Evolutionary conservation across 257 asterid species (phyloP).

Genomic region (Solanum sejunctum): DNA sequence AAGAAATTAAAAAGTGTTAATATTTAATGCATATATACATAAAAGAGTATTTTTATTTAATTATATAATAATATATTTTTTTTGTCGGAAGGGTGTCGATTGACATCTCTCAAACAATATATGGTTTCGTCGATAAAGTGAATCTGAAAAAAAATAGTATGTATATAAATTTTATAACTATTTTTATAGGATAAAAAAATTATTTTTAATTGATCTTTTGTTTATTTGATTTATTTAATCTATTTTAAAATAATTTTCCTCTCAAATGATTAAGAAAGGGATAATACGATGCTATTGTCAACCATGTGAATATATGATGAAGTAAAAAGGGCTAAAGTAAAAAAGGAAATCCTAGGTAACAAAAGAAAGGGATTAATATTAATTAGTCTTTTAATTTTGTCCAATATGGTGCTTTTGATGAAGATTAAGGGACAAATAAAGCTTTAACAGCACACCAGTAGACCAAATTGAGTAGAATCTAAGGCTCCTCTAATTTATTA

Average conservation of each 20-base stretch:
- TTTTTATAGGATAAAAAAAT: neutral
- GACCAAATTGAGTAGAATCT: conserved; percentile 12
- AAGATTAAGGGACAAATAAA: conserved; percentile 6
- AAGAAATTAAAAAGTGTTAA: too few relatives aligned
- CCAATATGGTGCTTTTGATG: neutral
- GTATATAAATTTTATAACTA: neutral
- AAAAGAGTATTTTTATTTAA: too few relatives aligned
- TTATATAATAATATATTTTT: too few relatives aligned
- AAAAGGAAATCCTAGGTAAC: conserved; percentile 20
- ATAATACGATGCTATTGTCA: neutral
- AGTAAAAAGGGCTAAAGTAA: conserved; percentile 6
- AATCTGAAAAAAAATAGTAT: neutral
- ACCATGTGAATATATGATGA: neutral
- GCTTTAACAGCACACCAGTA: neutral
- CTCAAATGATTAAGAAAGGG: neutral
- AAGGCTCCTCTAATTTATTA: neutral
- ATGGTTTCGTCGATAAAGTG: accelerated
- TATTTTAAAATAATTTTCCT: neutral
- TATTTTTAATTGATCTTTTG: too few relatives aligned
- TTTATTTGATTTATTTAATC: neutral
- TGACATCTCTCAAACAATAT: too few relatives aligned
- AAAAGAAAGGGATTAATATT: neutral
- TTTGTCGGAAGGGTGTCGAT: too few relatives aligned
- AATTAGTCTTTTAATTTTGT: neutral
- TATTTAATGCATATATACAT: too few relatives aligned